Conservation (phyloP, 441 rosid genomes). For the Populus hybrid region DNA sequence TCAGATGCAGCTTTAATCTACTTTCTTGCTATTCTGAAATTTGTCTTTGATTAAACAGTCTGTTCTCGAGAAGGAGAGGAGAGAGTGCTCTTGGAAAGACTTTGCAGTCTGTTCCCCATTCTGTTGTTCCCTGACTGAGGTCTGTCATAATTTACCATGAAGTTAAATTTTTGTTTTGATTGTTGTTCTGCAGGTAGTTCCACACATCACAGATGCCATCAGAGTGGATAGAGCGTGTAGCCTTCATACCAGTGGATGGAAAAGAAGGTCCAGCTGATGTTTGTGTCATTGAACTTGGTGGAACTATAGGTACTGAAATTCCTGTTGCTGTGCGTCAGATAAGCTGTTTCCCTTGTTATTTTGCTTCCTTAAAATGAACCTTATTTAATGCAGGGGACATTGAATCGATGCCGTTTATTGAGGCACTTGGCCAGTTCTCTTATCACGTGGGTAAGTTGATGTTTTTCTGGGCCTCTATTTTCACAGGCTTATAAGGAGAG, state of each 20-base stretch:
- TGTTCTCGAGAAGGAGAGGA: constrained; percentile 84
- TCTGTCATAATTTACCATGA: neutral
- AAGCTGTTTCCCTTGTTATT: neutral
- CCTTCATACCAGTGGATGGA: constrained; percentile 71
- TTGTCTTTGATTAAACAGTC: constrained; percentile 33
- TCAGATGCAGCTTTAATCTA: neutral
- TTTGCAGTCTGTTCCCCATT: constrained; percentile 53
- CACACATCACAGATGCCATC: constrained; percentile 81
- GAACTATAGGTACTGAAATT: constrained; percentile 63
- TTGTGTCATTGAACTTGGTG: constrained; percentile 87
- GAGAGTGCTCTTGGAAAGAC: constrained; percentile 85
- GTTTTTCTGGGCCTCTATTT: neutral
- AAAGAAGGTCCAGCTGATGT: constrained; percentile 74
- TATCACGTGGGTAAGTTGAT: constrained; percentile 70
- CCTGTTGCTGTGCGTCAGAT: neutral
- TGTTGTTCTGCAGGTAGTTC: constrained; percentile 54
- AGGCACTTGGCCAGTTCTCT: constrained; percentile 90
- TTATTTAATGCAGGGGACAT: constrained; percentile 60
- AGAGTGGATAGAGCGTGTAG: constrained; percentile 79
- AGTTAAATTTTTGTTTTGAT: constrained; percentile 8
- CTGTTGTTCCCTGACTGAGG: constrained; percentile 8
- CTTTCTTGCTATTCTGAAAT: neutral
- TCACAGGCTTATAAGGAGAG: neutral
- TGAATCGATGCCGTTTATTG: constrained; percentile 88
- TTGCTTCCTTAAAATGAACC: neutral